A percentile compares a stretch with the other conserved stretches of the same genome.
Conservation (phyloP, 2,329 filamentous ascomycete genomes). For the Fusarium xyrophilum region DNA sequence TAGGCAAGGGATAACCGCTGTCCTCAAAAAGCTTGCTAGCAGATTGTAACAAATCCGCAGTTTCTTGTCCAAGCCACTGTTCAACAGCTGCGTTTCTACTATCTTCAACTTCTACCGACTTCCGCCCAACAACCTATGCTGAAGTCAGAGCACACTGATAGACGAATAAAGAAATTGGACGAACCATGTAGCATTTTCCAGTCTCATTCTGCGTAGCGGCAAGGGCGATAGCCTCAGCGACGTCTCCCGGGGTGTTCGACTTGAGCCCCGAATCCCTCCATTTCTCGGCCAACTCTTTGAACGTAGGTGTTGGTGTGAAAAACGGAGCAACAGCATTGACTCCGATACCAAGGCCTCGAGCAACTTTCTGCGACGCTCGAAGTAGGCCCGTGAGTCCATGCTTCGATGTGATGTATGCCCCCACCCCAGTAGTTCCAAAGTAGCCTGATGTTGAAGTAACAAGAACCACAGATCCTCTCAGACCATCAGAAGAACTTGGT, state of each 20-base stretch:
- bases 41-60: rapidly evolving
- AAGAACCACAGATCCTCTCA: background rate
- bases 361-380: background rate
- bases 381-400: background rate
- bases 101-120: background rate
- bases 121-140: background rate
- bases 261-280: background rate
- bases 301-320: background rate
- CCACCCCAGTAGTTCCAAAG: background rate
- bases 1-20: rapidly evolving
- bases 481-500: background rate
- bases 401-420: background rate
- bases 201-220: background rate
- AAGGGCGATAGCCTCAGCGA: background rate
- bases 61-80: background rate
- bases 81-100: background rate
- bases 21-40: background rate
- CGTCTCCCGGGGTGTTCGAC: background rate
- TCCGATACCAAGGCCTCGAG: rapidly evolving
- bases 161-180: rapidly evolving
- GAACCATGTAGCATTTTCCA: background rate
- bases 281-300: background rate
- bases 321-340: background rate
- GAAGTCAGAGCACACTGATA: rapidly evolving
- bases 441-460: background rate